Evolutionary conservation across 495 filamentous ascomycete species (phyloP).

Genomic region (Trichoderma gamsii): DNA sequence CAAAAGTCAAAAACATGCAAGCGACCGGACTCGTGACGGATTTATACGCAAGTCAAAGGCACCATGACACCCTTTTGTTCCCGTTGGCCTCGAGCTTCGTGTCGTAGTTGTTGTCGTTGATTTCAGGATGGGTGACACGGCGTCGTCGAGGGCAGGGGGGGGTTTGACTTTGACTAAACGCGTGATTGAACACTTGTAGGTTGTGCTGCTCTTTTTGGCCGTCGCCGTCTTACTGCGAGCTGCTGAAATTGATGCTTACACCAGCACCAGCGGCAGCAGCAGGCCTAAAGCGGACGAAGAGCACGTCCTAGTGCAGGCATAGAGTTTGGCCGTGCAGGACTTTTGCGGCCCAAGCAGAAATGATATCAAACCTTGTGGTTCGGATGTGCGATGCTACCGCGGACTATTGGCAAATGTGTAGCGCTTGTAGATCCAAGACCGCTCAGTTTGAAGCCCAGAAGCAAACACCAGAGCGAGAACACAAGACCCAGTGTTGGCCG

Average conservation of each 20-base stretch:
- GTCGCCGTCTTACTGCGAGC: not conserved
- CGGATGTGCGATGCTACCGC: too few species aligned
- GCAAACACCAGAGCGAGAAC: not conserved
- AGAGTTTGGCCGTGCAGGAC: too few species aligned
- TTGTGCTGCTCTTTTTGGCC: not conserved
- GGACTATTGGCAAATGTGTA: not conserved
- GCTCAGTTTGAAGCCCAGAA: not conserved
- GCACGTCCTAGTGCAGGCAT: too few species aligned
- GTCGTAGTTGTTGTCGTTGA: not conserved
- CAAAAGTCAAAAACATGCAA: constrained; percentile 9
- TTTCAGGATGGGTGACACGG: not conserved
- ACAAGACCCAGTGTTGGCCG: not conserved
- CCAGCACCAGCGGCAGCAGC: not conserved
- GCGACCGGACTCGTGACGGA: not conserved
- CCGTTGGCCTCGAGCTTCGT: not conserved
- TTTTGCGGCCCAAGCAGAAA: too few species aligned
- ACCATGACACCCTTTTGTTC: not conserved
- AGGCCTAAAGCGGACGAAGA: constrained; percentile 1
- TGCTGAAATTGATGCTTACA: not conserved
- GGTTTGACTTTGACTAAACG: not conserved
- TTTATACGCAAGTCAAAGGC: not conserved
- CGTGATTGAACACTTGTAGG: not conserved
- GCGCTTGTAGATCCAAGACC: not conserved
- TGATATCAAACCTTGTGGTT: too few species aligned
- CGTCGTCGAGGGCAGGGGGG: not conserved